Base-by-base conservation (phyloP, 2,329 filamentous ascomycete genomes). In the Alternaria arborescens region DNA sequence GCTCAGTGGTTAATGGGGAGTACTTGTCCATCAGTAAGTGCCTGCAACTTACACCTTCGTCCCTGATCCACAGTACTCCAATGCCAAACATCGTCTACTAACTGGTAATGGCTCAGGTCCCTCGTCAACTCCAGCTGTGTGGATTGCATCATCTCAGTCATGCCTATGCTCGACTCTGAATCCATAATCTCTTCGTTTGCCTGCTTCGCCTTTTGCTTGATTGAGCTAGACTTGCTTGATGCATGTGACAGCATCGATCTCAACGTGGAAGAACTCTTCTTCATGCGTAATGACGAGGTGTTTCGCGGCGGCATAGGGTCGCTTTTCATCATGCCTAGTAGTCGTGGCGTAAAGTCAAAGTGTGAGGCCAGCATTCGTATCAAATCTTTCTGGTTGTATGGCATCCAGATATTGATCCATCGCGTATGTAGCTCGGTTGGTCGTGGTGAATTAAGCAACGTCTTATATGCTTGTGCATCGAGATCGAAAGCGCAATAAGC, bases 321-420 rank as follows among this genome's bases (percentile, higher is more conserved):
- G 36, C 86, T 86, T 60, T 82, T 82, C 82, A 92, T 89, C 71
- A 92, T 81, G 6, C 85, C 86, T 18, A 85, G 82, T 14, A 93
- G 80, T 52, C 91, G 83, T 28, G 86, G 85, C 0, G 91, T 91
- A 67, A 93, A 90, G 46, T 86, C 86, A 73, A 92, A 93, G 51
- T 85, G 82, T 36, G 81, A 79, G 16, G 86, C 88, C 24, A 93
- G 41, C 18, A 82, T 79, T 66, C 82, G 80, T 44, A 93, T 82
- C 10, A 85, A 71, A 3, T 85, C 81, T 36, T 79, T 81, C 68
- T 92, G 89, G 18, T 78, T 76, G 68, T 87, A 85, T 0, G 90
- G 90, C 47, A 86, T 83, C 88, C 89, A 93, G 26, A 93, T 84
- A 64, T 93, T 91, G 67, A 93, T 91, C 91, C 91, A 93, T 75